phyloP scores from a whole-genome alignment of 495 filamentous ascomycete genomes.

The Geopyxis carbonaria region DNA sequence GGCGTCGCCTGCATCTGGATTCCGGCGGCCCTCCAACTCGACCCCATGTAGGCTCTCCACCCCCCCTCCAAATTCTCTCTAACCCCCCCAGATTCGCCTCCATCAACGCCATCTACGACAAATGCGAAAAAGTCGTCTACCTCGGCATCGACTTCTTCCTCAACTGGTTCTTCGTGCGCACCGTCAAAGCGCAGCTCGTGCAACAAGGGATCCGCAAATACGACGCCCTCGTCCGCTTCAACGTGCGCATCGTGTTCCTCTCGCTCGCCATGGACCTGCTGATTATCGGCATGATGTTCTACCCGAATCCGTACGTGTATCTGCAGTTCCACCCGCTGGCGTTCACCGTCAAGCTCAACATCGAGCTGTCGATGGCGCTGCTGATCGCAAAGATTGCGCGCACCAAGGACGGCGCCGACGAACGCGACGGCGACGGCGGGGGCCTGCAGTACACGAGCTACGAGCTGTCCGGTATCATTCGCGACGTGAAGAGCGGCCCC shows the following conservation, averaged over 20 bases:
- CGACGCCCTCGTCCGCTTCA: conserved; percentile 32
- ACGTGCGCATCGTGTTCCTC: conserved; percentile 33
- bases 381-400: conserved; percentile 27
- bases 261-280: conserved; percentile 32
- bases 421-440: too few species aligned
- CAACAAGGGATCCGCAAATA: conserved; percentile 36
- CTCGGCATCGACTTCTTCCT: conserved; percentile 31
- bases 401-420: too few species aligned
- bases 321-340: conserved; percentile 37
- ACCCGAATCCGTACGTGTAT: conserved; percentile 25
- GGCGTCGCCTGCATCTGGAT: conserved; percentile 35
- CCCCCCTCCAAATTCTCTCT: neutral
- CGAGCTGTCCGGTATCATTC: too few species aligned
- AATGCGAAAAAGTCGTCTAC: neutral
- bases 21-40: conserved; percentile 28
- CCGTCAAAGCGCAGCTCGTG: conserved; percentile 32
- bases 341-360: conserved; percentile 38
- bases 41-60: conserved; percentile 11
- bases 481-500: too few species aligned
- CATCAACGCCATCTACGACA: conserved; percentile 25
- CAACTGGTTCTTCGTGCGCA: conserved; percentile 34
- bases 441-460: too few species aligned
- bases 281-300: conserved; percentile 16
- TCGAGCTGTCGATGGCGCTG: conserved; percentile 37
- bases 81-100: conserved; percentile 16